These are phyloP conservation scores for Syzygium aromaticum DNA, from an alignment of 345 rosid species.

Conservation along the genomic window DNA sequence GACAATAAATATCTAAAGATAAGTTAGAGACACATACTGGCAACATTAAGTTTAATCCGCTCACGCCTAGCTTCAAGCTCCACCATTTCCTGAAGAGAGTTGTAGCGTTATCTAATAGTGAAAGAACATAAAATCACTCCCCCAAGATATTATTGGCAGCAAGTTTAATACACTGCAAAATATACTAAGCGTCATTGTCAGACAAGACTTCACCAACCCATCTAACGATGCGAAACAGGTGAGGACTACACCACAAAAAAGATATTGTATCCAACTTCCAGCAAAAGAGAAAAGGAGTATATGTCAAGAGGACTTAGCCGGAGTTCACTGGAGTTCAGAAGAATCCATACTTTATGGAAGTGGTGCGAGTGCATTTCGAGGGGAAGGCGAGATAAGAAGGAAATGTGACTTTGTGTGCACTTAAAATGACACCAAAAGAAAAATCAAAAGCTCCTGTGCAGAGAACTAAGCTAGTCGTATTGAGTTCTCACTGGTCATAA, in stretches of 20 bases:
- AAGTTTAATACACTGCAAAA: background rate
- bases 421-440: background rate
- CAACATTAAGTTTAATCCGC: constrained; percentile 69
- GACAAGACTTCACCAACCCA: background rate
- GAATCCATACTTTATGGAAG: background rate
- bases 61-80: constrained; percentile 85
- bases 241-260: background rate
- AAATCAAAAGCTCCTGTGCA: background rate
- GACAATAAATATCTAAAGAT: background rate
- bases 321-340: background rate
- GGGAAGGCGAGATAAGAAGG: background rate
- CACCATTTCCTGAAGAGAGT: constrained; percentile 54
- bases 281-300: background rate
- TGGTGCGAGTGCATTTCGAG: background rate
- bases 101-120: background rate
- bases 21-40: constrained; percentile 41
- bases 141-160: background rate
- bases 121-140: background rate
- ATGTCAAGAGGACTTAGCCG: background rate
- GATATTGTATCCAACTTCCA: background rate
- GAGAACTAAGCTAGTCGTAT: background rate
- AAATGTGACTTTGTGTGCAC: background rate
- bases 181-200: background rate
- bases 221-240: background rate
- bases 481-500: background rate